Percentiles rank a stretch among this genome's conserved stretches.
Evolutionary conservation across 306 rosid species (phyloP).

Genomic region (Quillaja saponaria): DNA sequence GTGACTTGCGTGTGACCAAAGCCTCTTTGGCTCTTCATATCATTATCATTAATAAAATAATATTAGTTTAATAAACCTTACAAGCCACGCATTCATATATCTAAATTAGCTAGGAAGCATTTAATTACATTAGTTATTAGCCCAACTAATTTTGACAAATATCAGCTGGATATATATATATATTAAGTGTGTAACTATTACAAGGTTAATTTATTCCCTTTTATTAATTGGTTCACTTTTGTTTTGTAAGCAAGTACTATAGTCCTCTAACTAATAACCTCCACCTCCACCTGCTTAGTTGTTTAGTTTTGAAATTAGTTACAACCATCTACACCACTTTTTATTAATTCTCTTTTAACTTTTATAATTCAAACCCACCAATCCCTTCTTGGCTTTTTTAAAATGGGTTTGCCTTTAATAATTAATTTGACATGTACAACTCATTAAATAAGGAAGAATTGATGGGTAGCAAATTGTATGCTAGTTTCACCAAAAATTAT

Average conservation of each 20-base stretch:
- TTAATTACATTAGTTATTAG: slow-evolving; percentile 47
- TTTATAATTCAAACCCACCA: slow-evolving; percentile 50
- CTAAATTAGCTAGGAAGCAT: slow-evolving; percentile 20
- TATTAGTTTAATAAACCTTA: slow-evolving; percentile 40
- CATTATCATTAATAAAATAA: slow-evolving; percentile 17
- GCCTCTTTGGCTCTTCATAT: too few relatives aligned
- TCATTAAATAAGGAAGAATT: too few relatives aligned
- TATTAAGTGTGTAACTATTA: slow-evolving; percentile 32
- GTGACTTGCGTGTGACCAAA: slow-evolving; percentile 58
- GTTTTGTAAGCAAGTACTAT: too few relatives aligned
- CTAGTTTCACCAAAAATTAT: too few relatives aligned
- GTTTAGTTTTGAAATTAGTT: slow-evolving; percentile 37
- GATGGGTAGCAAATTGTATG: too few relatives aligned
- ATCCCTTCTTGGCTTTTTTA: slow-evolving; percentile 14
- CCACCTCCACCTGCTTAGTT: slow-evolving; percentile 39
- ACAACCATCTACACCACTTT: slow-evolving; percentile 39
- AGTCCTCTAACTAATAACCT: not conserved
- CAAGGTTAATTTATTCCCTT: slow-evolving; percentile 16
- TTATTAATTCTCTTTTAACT: slow-evolving; percentile 35
- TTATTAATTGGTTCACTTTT: slow-evolving; percentile 20
- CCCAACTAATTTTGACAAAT: slow-evolving; percentile 32
- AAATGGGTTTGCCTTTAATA: not conserved
- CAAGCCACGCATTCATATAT: slow-evolving; percentile 47
- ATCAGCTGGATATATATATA: slow-evolving; percentile 6
- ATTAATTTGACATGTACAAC: too few relatives aligned